A percentile compares a stretch with the other conserved stretches of the same genome.
These are phyloP conservation scores for Chrysoporthe austroafricana DNA, from an alignment of 2,329 filamentous ascomycete genomes.

Conservation along the genomic window DNA sequence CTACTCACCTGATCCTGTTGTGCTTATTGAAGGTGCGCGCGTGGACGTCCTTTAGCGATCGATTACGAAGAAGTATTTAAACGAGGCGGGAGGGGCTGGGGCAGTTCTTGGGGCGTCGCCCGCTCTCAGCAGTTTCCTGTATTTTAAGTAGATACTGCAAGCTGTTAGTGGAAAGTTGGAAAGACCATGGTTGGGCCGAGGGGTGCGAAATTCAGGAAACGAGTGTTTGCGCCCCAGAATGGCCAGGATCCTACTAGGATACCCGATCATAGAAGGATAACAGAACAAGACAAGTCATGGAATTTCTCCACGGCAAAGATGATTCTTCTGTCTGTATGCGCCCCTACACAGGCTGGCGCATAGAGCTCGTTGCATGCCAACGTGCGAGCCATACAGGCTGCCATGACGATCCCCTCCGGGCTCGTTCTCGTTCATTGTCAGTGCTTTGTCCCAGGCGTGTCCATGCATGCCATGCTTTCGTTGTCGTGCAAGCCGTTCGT, in stretches of 20 bases:
- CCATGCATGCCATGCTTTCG: background rate
- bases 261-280: background rate
- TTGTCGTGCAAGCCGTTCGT: background rate
- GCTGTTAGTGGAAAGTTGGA: background rate
- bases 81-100: background rate
- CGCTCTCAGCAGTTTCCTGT: background rate
- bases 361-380: background rate
- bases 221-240: background rate
- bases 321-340: constrained; percentile 5
- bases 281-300: background rate
- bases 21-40: too few relatives aligned
- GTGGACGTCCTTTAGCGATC: too few relatives aligned
- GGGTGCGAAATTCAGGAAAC: background rate
- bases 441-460: background rate
- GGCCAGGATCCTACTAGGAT: background rate
- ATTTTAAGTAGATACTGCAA: background rate
- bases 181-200: background rate
- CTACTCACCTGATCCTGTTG: too few relatives aligned
- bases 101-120: background rate
- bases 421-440: background rate
- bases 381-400: background rate
- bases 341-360: background rate
- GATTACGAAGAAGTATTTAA: too few relatives aligned
- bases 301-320: constrained; percentile 2
- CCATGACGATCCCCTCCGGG: background rate